These are phyloP conservation scores for Phaeomoniella chlamydospora DNA, from an alignment of 2,329 filamentous ascomycete genomes.

Conservation along the genomic window DNA sequence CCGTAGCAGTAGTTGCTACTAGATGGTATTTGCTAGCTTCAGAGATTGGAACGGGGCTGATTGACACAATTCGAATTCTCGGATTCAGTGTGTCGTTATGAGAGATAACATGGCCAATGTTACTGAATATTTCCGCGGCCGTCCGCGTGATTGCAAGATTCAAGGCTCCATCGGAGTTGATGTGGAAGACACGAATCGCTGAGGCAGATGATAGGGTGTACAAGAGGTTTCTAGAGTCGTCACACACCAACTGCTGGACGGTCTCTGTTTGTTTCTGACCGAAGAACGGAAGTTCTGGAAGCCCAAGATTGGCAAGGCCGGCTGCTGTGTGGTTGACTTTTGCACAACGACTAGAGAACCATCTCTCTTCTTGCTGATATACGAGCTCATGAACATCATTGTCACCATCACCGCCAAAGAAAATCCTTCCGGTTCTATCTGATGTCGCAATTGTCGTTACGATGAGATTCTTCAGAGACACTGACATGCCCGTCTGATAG, in stretches of 20 bases:
- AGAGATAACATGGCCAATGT: slow-evolving; percentile 74
- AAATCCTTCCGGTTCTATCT: slow-evolving; percentile 68
- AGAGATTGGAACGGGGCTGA: slow-evolving; percentile 66
- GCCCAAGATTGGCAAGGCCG: slow-evolving; percentile 47
- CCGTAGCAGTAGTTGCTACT: slow-evolving; percentile 79
- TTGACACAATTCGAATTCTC: slow-evolving; percentile 61
- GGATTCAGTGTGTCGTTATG: slow-evolving; percentile 57
- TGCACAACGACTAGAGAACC: slow-evolving; percentile 79
- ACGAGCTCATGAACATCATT: slow-evolving; percentile 87
- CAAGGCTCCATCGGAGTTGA: slow-evolving; percentile 39
- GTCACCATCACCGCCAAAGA: slow-evolving; percentile 69
- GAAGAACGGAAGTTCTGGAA: slow-evolving; percentile 1
- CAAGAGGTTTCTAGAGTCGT: slow-evolving; percentile 74
- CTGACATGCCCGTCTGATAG: slow-evolving; percentile 78
- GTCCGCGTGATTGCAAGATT: slow-evolving; percentile 41
- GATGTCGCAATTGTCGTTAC: slow-evolving; percentile 70
- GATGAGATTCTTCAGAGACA: slow-evolving; percentile 60
- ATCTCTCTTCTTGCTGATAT: slow-evolving; percentile 93
- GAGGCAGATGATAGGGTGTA: slow-evolving; percentile 83
- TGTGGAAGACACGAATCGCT: slow-evolving; percentile 81
- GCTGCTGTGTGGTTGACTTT: slow-evolving; percentile 79
- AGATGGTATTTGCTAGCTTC: slow-evolving; percentile 77
- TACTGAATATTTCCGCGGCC: slow-evolving; percentile 38
- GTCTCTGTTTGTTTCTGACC: slow-evolving; percentile 32
- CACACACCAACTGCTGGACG: slow-evolving; percentile 67